These are phyloP conservation scores for Boechera stricta DNA, from an alignment of 345 rosid genomes.

Conservation along the genomic window DNA sequence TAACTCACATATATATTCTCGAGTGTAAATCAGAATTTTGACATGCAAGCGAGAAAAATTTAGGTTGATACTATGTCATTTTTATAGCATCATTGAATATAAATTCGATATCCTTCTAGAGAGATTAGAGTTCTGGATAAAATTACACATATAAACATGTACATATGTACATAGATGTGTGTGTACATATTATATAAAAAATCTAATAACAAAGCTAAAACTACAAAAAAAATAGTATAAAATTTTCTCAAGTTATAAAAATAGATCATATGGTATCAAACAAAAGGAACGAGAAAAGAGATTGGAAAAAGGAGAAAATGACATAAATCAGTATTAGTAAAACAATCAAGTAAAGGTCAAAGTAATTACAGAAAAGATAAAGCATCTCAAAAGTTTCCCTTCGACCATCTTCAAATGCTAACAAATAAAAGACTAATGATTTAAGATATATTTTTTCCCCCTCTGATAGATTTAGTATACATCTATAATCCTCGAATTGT, in stretches of 20 bases:
- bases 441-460: neutral
- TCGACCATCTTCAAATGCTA: conserved; percentile 35
- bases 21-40: too few relatives aligned
- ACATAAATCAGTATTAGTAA: conserved; percentile 17
- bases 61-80: neutral
- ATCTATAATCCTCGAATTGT: neutral
- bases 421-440: conserved; percentile 23
- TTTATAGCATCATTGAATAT: neutral
- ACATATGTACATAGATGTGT: neutral
- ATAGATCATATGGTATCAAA: conserved; percentile 7
- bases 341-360: conserved; percentile 33
- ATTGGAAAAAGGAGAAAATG: conserved; percentile 2
- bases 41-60: neutral
- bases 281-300: neutral
- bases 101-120: neutral
- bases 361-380: conserved; percentile 13
- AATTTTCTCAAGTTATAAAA: neutral
- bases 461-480: neutral
- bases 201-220: too few relatives aligned
- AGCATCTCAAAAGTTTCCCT: conserved; percentile 21
- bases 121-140: neutral
- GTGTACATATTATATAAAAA: too few relatives aligned
- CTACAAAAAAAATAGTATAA: neutral
- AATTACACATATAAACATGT: neutral
- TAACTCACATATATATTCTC: too few relatives aligned